Conservation (phyloP, 2,329 filamentous ascomycete species). For the Fusarium newnesense region DNA sequence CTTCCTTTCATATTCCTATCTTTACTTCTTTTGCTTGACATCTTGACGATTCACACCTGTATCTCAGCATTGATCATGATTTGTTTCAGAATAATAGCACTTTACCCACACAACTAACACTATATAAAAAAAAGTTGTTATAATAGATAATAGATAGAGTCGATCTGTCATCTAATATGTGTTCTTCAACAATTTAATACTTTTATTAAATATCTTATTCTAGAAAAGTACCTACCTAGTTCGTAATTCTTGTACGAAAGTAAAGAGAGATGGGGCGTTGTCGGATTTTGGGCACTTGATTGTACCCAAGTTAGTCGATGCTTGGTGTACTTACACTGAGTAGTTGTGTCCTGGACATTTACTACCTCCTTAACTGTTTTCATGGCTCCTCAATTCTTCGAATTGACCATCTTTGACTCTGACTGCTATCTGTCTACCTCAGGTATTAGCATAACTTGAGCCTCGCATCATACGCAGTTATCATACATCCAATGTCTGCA, state of each 20-base stretch:
- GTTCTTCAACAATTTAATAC: not conserved
- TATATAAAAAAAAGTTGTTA: not conserved
- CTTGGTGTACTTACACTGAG: not conserved
- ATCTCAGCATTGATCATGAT: not conserved
- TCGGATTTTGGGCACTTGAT: not conserved
- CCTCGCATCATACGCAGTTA: constrained; percentile 3
- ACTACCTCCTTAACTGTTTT: not conserved
- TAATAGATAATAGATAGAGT: not conserved
- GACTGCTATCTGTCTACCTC: not conserved
- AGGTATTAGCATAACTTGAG: not conserved
- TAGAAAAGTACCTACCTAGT: not conserved
- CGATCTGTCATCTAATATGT: not conserved
- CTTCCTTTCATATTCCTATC: not conserved
- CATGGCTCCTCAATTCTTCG: not conserved
- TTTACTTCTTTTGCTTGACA: not conserved
- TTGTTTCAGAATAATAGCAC: constrained; percentile 1
- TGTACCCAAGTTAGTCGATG: not conserved
- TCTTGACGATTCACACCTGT: not conserved
- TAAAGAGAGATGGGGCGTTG: not conserved
- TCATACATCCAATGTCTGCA: not conserved
- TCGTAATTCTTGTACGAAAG: not conserved
- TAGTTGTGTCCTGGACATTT: not conserved
- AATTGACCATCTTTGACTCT: not conserved
- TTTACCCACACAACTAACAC: not conserved
- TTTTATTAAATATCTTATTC: not conserved